Evolutionary conservation across 2,329 filamentous ascomycete genomes (phyloP).

Genomic region (Scorias spongiosa): DNA sequence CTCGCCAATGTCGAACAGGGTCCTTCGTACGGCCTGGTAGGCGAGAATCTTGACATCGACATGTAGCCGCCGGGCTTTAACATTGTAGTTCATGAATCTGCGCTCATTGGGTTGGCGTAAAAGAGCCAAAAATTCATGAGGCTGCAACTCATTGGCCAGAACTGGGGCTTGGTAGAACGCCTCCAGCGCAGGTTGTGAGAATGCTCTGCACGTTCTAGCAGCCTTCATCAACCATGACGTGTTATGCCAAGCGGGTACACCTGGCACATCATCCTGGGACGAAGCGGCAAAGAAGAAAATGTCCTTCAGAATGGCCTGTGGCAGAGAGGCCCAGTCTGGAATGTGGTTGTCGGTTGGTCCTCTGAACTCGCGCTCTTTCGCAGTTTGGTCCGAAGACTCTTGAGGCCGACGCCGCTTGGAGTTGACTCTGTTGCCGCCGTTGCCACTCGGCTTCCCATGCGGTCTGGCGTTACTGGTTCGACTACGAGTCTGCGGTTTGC

Average conservation of each 20-base stretch:
- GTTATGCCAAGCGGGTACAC: slow-evolving; percentile 9
- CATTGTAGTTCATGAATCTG: slow-evolving; percentile 42
- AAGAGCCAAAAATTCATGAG: slow-evolving; percentile 18
- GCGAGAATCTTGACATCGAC: slow-evolving; percentile 49
- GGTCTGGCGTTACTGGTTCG: slow-evolving; percentile 5
- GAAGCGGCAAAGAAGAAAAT: slow-evolving; percentile 20
- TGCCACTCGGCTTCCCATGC: slow-evolving; percentile 6
- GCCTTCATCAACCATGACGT: slow-evolving; percentile 19
- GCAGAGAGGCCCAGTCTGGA: slow-evolving; percentile 20
- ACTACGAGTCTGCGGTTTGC: slow-evolving; percentile 14
- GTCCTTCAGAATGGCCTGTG: slow-evolving; percentile 19
- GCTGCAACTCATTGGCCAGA: slow-evolving; percentile 14
- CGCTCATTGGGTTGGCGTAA: slow-evolving; percentile 12
- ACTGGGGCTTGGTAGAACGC: slow-evolving; percentile 20
- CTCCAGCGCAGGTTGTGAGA: slow-evolving; percentile 22
- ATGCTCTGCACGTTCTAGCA: slow-evolving; percentile 19
- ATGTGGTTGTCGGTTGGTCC: slow-evolving; percentile 19
- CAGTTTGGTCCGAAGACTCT: slow-evolving; percentile 4
- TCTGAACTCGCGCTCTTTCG: slow-evolving; percentile 9
- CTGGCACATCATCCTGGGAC: slow-evolving; percentile 10
- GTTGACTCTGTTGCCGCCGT: slow-evolving; percentile 8
- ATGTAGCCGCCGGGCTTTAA: slow-evolving; percentile 55
- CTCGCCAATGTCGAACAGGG: slow-evolving; percentile 39
- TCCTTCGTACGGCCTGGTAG: slow-evolving; percentile 37
- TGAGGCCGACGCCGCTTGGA: slow-evolving; percentile 7